Percentiles rank a stretch among this genome's conserved stretches.
Conservation (phyloP, 2,329 filamentous ascomycete genomes). For the Lasiodiplodia theobromae region DNA sequence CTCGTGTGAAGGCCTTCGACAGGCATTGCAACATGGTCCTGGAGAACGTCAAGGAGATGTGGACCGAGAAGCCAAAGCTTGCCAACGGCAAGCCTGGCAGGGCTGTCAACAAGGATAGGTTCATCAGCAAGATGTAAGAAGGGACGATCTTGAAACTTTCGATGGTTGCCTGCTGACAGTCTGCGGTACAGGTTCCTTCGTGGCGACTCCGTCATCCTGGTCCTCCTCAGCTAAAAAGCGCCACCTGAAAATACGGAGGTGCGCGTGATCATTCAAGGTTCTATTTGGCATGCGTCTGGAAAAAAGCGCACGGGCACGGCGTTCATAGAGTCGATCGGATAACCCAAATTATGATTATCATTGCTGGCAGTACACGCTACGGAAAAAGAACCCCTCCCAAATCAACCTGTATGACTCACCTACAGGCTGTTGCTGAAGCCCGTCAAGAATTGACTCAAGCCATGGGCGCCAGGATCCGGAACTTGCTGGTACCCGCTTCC, state of each 20-base stretch:
- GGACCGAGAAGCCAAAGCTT: constrained; percentile 89
- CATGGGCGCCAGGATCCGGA: constrained; percentile 76
- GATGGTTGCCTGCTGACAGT: neutral
- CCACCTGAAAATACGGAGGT: constrained; percentile 15
- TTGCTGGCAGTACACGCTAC: constrained; percentile 11
- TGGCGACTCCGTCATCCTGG: constrained; percentile 87
- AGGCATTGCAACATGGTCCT: constrained; percentile 99
- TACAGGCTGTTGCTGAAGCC: constrained; percentile 60
- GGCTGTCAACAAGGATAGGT: constrained; percentile 95
- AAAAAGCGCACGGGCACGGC: constrained; percentile 28
- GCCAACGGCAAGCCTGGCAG: constrained; percentile 87
- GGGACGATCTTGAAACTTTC: neutral
- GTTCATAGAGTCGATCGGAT: constrained; percentile 31
- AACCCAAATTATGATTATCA: constrained; percentile 30
- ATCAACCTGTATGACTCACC: constrained; percentile 19
- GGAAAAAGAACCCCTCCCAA: neutral
- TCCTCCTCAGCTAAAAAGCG: constrained; percentile 72
- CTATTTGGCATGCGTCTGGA: constrained; percentile 27
- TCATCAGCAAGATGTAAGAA: constrained; percentile 94
- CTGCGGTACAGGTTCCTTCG: constrained; percentile 72
- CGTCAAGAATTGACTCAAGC: constrained; percentile 83
- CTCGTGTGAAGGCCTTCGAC: constrained; percentile 97
- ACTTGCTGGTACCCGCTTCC: constrained; percentile 75
- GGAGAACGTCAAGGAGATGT: constrained; percentile 99
- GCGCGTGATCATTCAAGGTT: constrained; percentile 25